Evolutionary conservation across 2,329 filamentous ascomycete species (phyloP).

Genomic region (Lachnellula subtilissima): DNA sequence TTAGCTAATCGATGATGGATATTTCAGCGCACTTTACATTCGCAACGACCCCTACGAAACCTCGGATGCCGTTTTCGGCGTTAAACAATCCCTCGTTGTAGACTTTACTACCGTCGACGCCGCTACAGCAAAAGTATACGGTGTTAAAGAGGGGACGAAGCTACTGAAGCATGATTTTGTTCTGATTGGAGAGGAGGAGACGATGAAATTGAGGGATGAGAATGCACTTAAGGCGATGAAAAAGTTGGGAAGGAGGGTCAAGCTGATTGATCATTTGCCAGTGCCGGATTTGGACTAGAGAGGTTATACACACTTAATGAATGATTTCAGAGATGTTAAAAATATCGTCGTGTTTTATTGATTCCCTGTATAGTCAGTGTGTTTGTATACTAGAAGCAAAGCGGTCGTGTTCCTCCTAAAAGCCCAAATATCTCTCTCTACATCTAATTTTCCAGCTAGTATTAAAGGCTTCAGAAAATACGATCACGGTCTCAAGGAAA

Average conservation of each 20-base stretch:
- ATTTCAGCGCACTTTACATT: slow-evolving; percentile 65
- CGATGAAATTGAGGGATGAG: slow-evolving; percentile 58
- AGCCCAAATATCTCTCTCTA: no score
- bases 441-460: no score
- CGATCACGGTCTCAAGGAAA: no score
- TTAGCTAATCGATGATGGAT: neutral
- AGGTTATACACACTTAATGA: neutral
- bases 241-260: slow-evolving; percentile 47
- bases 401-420: no score
- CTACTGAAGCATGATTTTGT: slow-evolving; percentile 73
- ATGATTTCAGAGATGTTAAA: neutral
- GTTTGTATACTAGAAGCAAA: no score
- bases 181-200: slow-evolving; percentile 66
- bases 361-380: no score
- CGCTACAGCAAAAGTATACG: slow-evolving; percentile 55
- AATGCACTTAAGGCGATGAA: slow-evolving; percentile 64
- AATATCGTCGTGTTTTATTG: no score
- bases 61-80: slow-evolving; percentile 80
- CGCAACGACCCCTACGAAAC: slow-evolving; percentile 76
- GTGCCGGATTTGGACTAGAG: slow-evolving; percentile 59
- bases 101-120: slow-evolving; percentile 51
- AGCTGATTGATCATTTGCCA: slow-evolving; percentile 70
- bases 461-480: no score
- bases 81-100: slow-evolving; percentile 74
- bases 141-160: slow-evolving; percentile 57